Base-by-base conservation (phyloP, 495 filamentous ascomycete genomes). In the Xylaria telfairii region DNA sequence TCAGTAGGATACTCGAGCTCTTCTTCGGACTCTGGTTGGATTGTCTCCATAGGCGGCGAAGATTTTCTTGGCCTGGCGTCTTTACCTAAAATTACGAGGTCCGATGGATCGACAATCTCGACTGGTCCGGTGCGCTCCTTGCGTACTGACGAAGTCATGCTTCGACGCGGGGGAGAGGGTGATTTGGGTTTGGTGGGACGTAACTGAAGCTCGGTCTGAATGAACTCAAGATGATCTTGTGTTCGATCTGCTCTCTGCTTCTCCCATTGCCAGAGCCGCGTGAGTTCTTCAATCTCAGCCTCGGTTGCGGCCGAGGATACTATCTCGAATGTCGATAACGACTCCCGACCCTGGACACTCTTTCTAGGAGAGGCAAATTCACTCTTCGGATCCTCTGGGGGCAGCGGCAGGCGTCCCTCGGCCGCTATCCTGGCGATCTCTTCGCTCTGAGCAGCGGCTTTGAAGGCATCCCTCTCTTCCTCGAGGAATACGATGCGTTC, bases 131-230 rank as follows among this genome's bases (percentile, higher is more conserved):
- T 13, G 13, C 80, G 78, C 69, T 79, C 80, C 64, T 78, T 78
- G 62, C 79, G 78, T 8, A 69, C 28, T 37, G 72, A 54, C 3
- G 47, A 61, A 5, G 63, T 41, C 12, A 63, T 59, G 69, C 76
- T 80, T 57, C 74, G 69, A 12, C 72, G 75, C 2, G 46, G 15
- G 12, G 47, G n/a, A 4, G 61, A 54, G 19, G 75, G 71, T 26
- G 75, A 44, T 65, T 78, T 81, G 41, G 70, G 77, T 21, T 61
- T 32, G 90, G 93, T 1, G 89, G 80, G 81, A 92, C 96, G 77
- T 87, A 87, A 67, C 87, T 86, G 68, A 95, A 89, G 96, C 77
- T 97, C 93, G 70, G 92, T 86, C 73, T 92, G 88, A 83, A 97
- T 82, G 77, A 94, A 97, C n/a, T 94, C 87, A 32, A 95, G 82